Base-by-base conservation (phyloP, 2,329 filamentous ascomycete genomes). In the Mycocentrospora acerina region DNA sequence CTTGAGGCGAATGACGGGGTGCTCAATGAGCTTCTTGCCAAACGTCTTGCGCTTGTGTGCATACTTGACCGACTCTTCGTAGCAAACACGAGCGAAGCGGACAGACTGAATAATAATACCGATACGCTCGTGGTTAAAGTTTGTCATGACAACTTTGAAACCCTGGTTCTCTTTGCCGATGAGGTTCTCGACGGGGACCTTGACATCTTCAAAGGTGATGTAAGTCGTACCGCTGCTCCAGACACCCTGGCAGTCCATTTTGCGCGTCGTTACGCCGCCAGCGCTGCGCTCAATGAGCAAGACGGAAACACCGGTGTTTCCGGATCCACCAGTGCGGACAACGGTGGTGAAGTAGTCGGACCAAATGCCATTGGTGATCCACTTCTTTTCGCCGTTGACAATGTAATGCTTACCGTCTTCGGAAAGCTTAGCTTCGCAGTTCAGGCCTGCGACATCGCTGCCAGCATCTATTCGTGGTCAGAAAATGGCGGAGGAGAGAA, bases 311-410 rank as follows among this genome's bases (percentile, higher is more conserved):
- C 93, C 93, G 63, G 91, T 90, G 90, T 96, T 97, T 53, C 93
- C 93, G 16, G 81, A 75, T 24, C 83, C 85, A 49, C 86, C 90
- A 6, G 93, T 98, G 44, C 93, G 85, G 26, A 98, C 93, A 17
- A 91, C 93, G 11, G 88, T 94, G 38, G 93, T 97, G 77, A 97
- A 97, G 76, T 97, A 98, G 70, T 98, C 93, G 47, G 78, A 81
- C 89, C 90, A 96, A 61, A 96, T 82, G 62, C 93, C 93, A 72
- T 98, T 98, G 60, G 91, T 97, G 70, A 97, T 97, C 91, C 93
- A 97, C 75, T 98, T 98, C 86, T 98, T 97, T 81, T 96, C 91
- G 38, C 93, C 93, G 64, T 97, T 98, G 71, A 98, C 93, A 55
- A 97, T 97, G 72, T 94, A 98, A 74, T 97, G 89, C 77, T 97